Conservation (phyloP, 495 filamentous ascomycete genomes). For the Trichocladium uniseriatum region DNA sequence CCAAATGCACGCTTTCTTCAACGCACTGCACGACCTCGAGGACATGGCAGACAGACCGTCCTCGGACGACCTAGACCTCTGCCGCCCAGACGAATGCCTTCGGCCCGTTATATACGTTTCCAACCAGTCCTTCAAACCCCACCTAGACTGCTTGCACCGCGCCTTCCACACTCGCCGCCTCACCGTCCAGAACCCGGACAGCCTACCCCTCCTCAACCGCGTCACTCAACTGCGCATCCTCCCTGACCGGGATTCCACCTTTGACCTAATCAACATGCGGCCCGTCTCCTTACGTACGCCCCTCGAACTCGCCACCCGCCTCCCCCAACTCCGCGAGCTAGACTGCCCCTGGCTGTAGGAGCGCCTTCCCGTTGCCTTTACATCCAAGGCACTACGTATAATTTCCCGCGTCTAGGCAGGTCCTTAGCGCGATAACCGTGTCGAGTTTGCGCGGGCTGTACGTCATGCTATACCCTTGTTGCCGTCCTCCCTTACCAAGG, state of each 20-base stretch:
- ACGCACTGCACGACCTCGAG: neutral
- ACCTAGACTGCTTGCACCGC: constrained; percentile 8
- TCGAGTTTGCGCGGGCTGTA: too few relatives aligned
- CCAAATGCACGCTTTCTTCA: constrained; percentile 24
- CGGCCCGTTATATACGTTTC: too few relatives aligned
- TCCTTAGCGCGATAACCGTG: constrained; percentile 20
- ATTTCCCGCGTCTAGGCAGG: constrained; percentile 20
- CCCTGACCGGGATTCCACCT: constrained; percentile 1
- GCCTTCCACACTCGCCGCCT: constrained; percentile 19
- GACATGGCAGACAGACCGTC: too few relatives aligned
- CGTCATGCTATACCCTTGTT: too few relatives aligned
- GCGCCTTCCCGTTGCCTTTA: constrained; percentile 14
- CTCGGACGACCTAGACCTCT: too few relatives aligned
- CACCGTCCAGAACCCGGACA: constrained; percentile 12
- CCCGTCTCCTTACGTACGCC: neutral
- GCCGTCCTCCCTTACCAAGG: too few relatives aligned
- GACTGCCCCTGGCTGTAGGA: constrained; percentile 23
- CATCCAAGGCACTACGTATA: constrained; percentile 9
- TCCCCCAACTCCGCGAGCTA: constrained; percentile 12
- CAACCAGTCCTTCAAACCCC: neutral
- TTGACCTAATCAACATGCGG: neutral
- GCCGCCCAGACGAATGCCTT: too few relatives aligned
- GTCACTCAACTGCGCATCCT: constrained; percentile 16
- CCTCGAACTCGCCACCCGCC: constrained; percentile 14
- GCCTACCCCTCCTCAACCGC: constrained; percentile 10